Percentiles rank a stretch among this genome's conserved stretches.
These are phyloP conservation scores for Yamadazyma conglobata DNA, from an alignment of 1,139 yeast genomes.

Conservation along the genomic window DNA sequence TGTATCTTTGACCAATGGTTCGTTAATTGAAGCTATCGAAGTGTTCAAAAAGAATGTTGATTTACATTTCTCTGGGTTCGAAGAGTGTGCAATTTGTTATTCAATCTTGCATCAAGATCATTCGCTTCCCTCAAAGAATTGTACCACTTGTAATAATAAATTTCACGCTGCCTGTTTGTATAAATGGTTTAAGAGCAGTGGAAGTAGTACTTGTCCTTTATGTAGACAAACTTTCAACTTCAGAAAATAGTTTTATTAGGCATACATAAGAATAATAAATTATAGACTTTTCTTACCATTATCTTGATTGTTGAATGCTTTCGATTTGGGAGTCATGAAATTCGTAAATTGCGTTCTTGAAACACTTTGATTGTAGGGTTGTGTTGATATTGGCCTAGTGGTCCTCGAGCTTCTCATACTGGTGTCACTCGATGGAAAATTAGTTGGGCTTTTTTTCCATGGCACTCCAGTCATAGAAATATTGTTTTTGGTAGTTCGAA, in stretches of 20 bases:
- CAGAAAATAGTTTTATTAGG: conserved; percentile 15
- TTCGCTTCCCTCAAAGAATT: conserved; percentile 82
- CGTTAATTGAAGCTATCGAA: conserved; percentile 77
- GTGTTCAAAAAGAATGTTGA: conserved; percentile 77
- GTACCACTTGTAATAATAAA: conserved; percentile 87
- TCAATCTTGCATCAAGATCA: conserved; percentile 87
- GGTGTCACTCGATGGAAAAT: neutral
- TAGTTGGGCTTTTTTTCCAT: conserved; percentile 22
- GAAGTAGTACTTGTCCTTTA: conserved; percentile 87
- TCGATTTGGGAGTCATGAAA: too few relatives aligned
- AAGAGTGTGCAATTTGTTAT: conserved; percentile 96
- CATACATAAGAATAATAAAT: conserved; percentile 1
- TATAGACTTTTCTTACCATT: too few relatives aligned
- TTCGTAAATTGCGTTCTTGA: too few relatives aligned
- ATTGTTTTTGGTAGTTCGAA: conserved; percentile 24
- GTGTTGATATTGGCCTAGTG: too few relatives aligned
- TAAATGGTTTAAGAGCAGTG: conserved; percentile 96
- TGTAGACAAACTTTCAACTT: conserved; percentile 79
- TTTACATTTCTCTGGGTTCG: conserved; percentile 85
- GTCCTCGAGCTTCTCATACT: too few relatives aligned
- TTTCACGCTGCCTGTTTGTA: conserved; percentile 97
- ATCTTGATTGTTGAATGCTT: too few relatives aligned
- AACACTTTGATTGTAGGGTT: too few relatives aligned
- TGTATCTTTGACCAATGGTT: conserved; percentile 70
- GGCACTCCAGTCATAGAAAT: conserved; percentile 41